Evolutionary conservation across 768 basidiomycete species (phyloP), one percentile per base, ranked within the genome.

Genomic region (Collybiopsis luxurians): DNA sequence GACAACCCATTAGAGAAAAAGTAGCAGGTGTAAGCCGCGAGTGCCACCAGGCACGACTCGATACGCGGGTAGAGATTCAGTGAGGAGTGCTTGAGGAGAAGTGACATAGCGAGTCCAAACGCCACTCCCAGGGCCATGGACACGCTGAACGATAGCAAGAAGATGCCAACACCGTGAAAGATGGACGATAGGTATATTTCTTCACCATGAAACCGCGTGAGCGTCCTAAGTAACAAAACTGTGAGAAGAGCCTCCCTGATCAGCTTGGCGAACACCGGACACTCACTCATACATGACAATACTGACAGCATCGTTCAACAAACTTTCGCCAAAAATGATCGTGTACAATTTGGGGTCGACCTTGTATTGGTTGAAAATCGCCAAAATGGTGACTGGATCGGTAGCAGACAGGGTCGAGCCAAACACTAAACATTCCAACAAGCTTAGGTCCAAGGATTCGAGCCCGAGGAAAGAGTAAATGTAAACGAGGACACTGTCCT

Each of bases 251-350:
- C 48, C 45, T 19, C 13, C 31, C 4, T 4, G 6, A 36, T 51
- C 17, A 36, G 24, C 23, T 30, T 27, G 19, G 15, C 21, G 5
- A 27, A 19, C 6, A 15, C 31, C 27, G 10, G 28, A 27, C 59
- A 89, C 95, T 79, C 70, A 98, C 95, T 99, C 97, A 73, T 98
- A 98, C 91, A 99, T 95, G 71, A 98, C 95, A 77, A 98, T 98
- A 81, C 92, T 94, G 66, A 98, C 97, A 19, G 97, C 97, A 78
- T 99, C 97, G 73, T 99, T 99, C 58, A 99, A 75, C 57, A 99
- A 79, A 72, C 88, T 91, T 72, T 98, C 97, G 26, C 97, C 97
- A 66, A 98, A 99, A 61, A 99, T 99, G 71, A 98, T 83, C 44
- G 87, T 90, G 74, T 98, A 98, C 9, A 99, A 79, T 69, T 98